These are phyloP conservation scores for Osmanthus fragrans DNA, from an alignment of 257 asterid genomes.

Conservation along the genomic window DNA sequence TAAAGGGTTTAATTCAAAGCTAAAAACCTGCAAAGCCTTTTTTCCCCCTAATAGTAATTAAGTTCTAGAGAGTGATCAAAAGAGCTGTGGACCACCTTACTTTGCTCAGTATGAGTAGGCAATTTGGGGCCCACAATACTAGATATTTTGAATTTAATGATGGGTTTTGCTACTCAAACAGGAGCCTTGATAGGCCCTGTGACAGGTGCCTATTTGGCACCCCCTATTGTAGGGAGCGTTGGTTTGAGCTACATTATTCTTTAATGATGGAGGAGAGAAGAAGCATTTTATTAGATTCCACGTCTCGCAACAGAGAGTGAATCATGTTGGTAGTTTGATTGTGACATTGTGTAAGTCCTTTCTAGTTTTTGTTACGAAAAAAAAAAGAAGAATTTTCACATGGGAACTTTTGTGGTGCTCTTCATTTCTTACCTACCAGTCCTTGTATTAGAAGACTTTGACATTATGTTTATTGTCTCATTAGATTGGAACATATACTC, in stretches of 20 bases:
- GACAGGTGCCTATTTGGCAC: too few species aligned
- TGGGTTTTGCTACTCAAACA: neutral
- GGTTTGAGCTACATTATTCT: too few species aligned
- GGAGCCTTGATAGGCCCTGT: too few species aligned
- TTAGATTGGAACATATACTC: neutral
- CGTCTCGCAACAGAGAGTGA: neutral
- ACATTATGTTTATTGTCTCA: neutral
- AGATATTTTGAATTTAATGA: neutral
- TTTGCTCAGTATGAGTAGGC: conserved; percentile 13
- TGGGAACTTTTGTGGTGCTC: neutral
- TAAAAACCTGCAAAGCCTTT: neutral
- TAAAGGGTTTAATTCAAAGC: conserved; percentile 19
- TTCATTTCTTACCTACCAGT: neutral
- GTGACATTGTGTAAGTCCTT: neutral
- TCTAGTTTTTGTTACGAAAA: neutral
- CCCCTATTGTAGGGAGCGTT: too few species aligned
- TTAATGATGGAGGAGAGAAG: conserved; percentile 7
- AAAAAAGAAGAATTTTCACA: neutral
- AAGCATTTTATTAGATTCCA: neutral
- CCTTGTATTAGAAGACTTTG: neutral
- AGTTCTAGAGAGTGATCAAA: conserved; percentile 21
- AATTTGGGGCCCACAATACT: conserved; percentile 19
- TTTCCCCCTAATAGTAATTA: neutral
- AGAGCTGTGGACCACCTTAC: conserved; percentile 33
- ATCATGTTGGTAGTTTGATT: neutral